Base-by-base conservation (phyloP, 495 filamentous ascomycete species). In the Penicillium nucicola region DNA sequence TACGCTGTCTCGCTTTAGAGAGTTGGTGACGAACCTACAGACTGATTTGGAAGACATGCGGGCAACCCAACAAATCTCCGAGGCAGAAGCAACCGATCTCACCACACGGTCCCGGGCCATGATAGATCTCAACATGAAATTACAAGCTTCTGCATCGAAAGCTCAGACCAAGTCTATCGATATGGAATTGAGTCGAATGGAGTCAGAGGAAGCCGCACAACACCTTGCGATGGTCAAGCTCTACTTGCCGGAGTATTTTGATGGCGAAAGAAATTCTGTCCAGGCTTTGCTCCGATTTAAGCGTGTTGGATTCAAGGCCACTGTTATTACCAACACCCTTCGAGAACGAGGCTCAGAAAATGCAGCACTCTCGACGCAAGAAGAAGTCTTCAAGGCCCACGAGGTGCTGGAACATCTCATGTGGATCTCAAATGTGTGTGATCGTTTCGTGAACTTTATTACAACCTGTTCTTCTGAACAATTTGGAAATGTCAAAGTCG, bases 101-200 rank as follows among this genome's bases (percentile, higher is more conserved):
- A 87, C 82, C 33, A 85, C 79, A 49, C 86, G 90, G 25, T 95
- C 92, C 30, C 81, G 90, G 43, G 89, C 90, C 17, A 95, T 97
- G 89, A 85, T 95, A 80, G 91, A 98, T 65, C 78, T 98, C 35
- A 97, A 96, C 67, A 80, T 92, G 81, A 92, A 93, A 59, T 81
- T 98, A 30, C 92, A 95, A 58, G 79, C 85, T 32, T 92, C 91
- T 10, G 90, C 89, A 18, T 79, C 88, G 11, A 97, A 96, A 70
- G 84, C 91, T 2, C 92, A 96, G 65, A 85, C 88, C 57, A 97
- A 93, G 65, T 90, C 90, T 0, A 92, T 97, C 48, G 92, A 97
- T 57, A 74, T 96, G 6, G 95, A 97, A 64, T 75, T 97, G 18
- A 79, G 84, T 25, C 86, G 86, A 52, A 82, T 98, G 67, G 89